These are phyloP conservation scores for Craterostigma plantagineum DNA, from an alignment of 257 asterid species.

Conservation along the genomic window DNA sequence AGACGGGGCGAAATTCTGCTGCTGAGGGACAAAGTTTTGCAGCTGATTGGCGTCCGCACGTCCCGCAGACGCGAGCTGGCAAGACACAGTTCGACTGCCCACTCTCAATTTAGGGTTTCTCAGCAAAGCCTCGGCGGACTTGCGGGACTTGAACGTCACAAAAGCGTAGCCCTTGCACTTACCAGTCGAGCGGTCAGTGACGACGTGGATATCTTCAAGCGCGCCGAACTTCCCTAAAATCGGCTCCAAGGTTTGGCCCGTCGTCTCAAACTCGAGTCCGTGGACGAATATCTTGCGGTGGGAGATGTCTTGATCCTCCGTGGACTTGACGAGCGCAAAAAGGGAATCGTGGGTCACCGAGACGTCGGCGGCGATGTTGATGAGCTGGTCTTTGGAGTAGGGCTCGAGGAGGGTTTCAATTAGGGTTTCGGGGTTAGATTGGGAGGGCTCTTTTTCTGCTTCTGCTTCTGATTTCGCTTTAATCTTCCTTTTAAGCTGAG, in stretches of 20 bases:
- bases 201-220: slow-evolving; percentile 48
- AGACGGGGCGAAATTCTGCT: slow-evolving; percentile 16
- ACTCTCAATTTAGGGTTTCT: slow-evolving; percentile 33
- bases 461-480: slow-evolving; percentile 8
- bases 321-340: slow-evolving; percentile 21
- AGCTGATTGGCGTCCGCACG: slow-evolving; percentile 10
- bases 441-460: slow-evolving; percentile 22
- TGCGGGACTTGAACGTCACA: slow-evolving; percentile 31
- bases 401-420: slow-evolving; percentile 56
- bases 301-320: slow-evolving; percentile 49
- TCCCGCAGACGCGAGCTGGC: slow-evolving; percentile 63
- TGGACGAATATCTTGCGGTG: slow-evolving; percentile 60
- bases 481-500: no score
- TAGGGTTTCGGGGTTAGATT: slow-evolving; percentile 18
- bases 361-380: slow-evolving; percentile 30
- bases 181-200: slow-evolving; percentile 37
- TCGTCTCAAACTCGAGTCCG: slow-evolving; percentile 67
- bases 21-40: slow-evolving; percentile 15
- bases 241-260: slow-evolving; percentile 21
- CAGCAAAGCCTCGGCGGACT: slow-evolving; percentile 34
- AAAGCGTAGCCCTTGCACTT: slow-evolving; percentile 76
- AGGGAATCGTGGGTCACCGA: slow-evolving; percentile 26
- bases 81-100: slow-evolving; percentile 30
- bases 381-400: slow-evolving; percentile 60
- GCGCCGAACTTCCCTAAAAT: slow-evolving; percentile 37